Evolutionary conservation across 1,139 yeast species (phyloP), one percentile per base, ranked within the genome.

Genomic region (Sugiyamaella castrensis): DNA sequence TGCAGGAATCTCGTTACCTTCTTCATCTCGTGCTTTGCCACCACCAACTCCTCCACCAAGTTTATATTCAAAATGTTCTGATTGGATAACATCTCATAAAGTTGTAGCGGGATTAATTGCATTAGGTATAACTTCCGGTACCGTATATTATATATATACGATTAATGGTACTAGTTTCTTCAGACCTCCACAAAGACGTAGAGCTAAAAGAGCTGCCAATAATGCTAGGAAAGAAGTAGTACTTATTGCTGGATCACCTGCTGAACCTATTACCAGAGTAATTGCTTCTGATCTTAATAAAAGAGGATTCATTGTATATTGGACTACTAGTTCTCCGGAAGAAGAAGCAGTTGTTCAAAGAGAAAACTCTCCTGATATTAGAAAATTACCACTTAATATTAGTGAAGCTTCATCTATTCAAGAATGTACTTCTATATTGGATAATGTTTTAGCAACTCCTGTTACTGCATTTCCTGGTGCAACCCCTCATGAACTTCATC

Each of bases 161-260:
- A 52, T 30, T 39, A 29, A 30, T 31, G 12, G 51, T 40, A 46
- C 44, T 39, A 28, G 42, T 32, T 45, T 43, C 51, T 39, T 16
- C 4, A 37, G 51, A 35, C 35, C 40, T 31, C 24, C 51, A 47
- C 40, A 46, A 54, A 39, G 62, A 40, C 71, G 95, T 58, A 70
- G 83, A 53, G 95, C 89, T 0, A 74, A 76, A 4, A 75, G 81
- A 52, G 71, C 87, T 32, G 59, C 77, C 8, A 82, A 82, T 56
- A 95, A 94, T 0, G 87, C 87, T 2, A 70, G 95, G 40, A 75
- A 77, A 51, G 94, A 87, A 58, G 92, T 85, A 5, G 79, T 87
- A 0, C 70, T 87, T 30, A 70, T 87, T 6, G 76, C 87, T 1
- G 95, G 95, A 1, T 83, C 91, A 1, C 91, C 92, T 1, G 75